Percentiles rank a stretch among this genome's conserved stretches.
Conservation (phyloP, 1,284 basidiomycete species). For the Xerocomus subilludens region DNA sequence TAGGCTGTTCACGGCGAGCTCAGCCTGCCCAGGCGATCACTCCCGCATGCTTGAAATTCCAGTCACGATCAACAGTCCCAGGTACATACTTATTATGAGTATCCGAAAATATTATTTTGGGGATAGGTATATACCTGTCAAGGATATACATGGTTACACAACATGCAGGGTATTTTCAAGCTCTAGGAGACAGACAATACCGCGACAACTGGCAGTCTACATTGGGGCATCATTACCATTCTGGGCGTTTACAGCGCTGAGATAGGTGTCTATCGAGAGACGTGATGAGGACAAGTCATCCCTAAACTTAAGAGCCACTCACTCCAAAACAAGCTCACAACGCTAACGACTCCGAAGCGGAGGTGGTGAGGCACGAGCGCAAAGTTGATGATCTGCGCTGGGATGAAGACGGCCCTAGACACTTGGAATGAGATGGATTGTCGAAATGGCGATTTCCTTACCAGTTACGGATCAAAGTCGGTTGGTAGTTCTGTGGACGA, state of each 20-base stretch:
- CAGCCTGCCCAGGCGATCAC: neutral
- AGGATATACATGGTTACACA: constrained; percentile 24
- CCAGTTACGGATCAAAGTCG: constrained; percentile 81
- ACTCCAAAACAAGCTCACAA: constrained; percentile 91
- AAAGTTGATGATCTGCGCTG: constrained; percentile 87
- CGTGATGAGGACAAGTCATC: constrained; percentile 27
- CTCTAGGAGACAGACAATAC: constrained; percentile 36
- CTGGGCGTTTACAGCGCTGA: constrained; percentile 59
- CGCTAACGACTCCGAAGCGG: constrained; percentile 79
- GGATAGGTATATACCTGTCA: neutral
- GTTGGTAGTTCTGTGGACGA: constrained; percentile 66
- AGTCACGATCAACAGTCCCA: neutral
- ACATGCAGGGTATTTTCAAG: constrained; percentile 25
- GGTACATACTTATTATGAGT: constrained; percentile 8
- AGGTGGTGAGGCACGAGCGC: constrained; percentile 80
- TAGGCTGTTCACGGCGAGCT: neutral
- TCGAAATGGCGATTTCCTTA: constrained; percentile 45
- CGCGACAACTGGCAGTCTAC: neutral
- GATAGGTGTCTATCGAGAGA: constrained; percentile 57
- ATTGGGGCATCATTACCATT: constrained; percentile 36
- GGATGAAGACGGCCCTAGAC: constrained; percentile 77
- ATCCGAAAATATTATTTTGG: no score
- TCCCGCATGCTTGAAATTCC: neutral
- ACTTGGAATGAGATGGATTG: constrained; percentile 9
- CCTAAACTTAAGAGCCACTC: constrained; percentile 50